These are phyloP conservation scores for Yamagishiella unicocca DNA, from an alignment of 139 green algal species.

Conservation along the genomic window DNA sequence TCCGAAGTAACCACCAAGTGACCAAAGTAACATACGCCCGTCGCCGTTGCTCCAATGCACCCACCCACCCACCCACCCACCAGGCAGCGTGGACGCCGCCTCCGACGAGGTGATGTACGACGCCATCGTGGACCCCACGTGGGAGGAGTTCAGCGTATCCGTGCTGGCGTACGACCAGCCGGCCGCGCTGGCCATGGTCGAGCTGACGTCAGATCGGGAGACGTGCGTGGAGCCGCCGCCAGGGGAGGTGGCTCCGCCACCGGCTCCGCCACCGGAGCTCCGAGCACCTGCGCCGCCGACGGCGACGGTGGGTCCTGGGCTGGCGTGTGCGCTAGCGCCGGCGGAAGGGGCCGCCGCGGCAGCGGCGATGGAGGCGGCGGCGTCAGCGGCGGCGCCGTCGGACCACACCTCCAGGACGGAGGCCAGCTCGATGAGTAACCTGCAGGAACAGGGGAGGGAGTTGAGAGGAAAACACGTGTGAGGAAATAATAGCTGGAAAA, in stretches of 20 bases:
- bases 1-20: no score
- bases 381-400: background rate
- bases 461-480: background rate
- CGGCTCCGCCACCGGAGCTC: no score
- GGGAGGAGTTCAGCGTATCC: background rate
- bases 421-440: background rate
- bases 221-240: background rate
- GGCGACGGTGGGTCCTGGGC: background rate
- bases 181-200: background rate
- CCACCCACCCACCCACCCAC: background rate
- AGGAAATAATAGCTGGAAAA: no score
- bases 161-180: conserved; percentile 16
- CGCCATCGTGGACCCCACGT: background rate
- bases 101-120: conserved; percentile 10
- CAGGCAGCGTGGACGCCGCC: background rate
- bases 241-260: background rate
- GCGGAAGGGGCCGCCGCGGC: background rate
- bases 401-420: background rate
- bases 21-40: no score
- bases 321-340: background rate
- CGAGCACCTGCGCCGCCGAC: background rate
- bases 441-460: background rate
- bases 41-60: background rate
- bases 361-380: background rate
- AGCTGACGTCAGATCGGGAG: background rate